Base-by-base conservation (phyloP, 768 basidiomycete species). In the Russula griseocarnosa region DNA sequence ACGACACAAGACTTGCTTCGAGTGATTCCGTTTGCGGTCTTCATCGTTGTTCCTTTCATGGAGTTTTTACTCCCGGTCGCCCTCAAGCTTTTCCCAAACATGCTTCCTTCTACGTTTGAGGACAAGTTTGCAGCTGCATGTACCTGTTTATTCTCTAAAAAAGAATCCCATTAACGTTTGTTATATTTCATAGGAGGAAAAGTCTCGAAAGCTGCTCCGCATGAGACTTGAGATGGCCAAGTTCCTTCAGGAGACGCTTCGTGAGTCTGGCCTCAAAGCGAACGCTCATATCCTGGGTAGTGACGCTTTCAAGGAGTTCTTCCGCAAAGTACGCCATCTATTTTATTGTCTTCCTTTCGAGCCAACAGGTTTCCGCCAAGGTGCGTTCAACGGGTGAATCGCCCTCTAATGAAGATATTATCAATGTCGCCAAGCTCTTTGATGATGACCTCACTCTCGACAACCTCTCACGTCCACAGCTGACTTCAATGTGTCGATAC, bases 151-250 rank as follows among this genome's bases (percentile, higher is more conserved):
- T 0, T 22, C 49, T 28, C 20, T 26, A 22, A 8, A 34, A 8
- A 46, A 8, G 36, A 36, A 9, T 18, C 13, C 36, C 11, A 26
- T 50, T 59, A 49, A 53, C 42, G 20, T 32, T 24, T 60, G 16
- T 32, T 24, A 20, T 64, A 14, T 34, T 34, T 10, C 57, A 34
- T 49, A 97, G 92, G 93, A 97, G 75, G 97, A 98, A 77, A 99
- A 99, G 74, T 85, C 96, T 71, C 87, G 96, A 70, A 98, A 98
- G 73, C 81, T 98, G 3, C 86, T 99, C 51, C 87, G 94, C 62
- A 93, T 97, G 30, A 83, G 96, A 62, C 81, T 99, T 40, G 95
- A 97, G 74, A 98, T 98, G 96, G 97, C 97, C 70, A 98, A 99
- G 73, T 99, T 98, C 81, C 81, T 99, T 28, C 96, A 98, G 70